A percentile compares a stretch with the other conserved stretches of the same genome.
Evolutionary conservation across 768 basidiomycete genomes (phyloP).

Genomic region (Mycena maculata): DNA sequence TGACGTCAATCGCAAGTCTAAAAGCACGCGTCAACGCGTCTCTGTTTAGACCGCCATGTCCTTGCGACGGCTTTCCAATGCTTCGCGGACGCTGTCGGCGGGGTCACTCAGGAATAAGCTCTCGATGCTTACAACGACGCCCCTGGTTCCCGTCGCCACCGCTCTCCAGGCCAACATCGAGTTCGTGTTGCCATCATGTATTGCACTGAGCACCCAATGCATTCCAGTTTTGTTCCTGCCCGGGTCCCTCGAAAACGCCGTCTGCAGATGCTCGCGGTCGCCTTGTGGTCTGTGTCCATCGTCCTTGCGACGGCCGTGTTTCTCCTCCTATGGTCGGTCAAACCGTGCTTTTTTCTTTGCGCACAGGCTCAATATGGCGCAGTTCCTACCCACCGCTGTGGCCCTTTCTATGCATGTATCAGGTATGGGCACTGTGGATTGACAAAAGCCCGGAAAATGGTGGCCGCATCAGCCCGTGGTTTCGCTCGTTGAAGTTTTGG

Average conservation of each 20-base stretch:
- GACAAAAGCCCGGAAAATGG: slow-evolving; percentile 83
- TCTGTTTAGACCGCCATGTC: slow-evolving; percentile 36
- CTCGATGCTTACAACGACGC: slow-evolving; percentile 69
- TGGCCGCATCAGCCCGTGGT: slow-evolving; percentile 79
- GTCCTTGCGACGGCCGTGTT: slow-evolving; percentile 74
- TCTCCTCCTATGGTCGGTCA: slow-evolving; percentile 81
- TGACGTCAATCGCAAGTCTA: neutral
- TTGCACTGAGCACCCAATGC: neutral
- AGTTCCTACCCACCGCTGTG: slow-evolving; percentile 92
- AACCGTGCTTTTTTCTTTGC: neutral
- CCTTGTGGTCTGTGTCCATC: slow-evolving; percentile 87
- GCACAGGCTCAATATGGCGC: slow-evolving; percentile 14
- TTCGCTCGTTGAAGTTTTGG: slow-evolving; percentile 80
- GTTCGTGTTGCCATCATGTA: slow-evolving; percentile 54
- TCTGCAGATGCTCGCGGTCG: slow-evolving; percentile 90
- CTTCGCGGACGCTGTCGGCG: slow-evolving; percentile 68
- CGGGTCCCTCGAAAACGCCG: slow-evolving; percentile 87
- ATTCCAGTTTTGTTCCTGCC: slow-evolving; percentile 81
- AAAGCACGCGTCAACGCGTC: slow-evolving; percentile 32
- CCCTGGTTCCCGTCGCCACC: slow-evolving; percentile 66
- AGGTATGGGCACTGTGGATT: slow-evolving; percentile 80
- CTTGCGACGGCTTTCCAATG: slow-evolving; percentile 45
- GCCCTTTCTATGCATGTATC: slow-evolving; percentile 83
- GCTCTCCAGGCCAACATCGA: slow-evolving; percentile 80
- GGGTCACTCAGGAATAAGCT: slow-evolving; percentile 71